A percentile compares a stretch with the other conserved stretches of the same genome.
Evolutionary conservation across 2,329 filamentous ascomycete genomes (phyloP).

Genomic region (Arthrobotrys musiformis): DNA sequence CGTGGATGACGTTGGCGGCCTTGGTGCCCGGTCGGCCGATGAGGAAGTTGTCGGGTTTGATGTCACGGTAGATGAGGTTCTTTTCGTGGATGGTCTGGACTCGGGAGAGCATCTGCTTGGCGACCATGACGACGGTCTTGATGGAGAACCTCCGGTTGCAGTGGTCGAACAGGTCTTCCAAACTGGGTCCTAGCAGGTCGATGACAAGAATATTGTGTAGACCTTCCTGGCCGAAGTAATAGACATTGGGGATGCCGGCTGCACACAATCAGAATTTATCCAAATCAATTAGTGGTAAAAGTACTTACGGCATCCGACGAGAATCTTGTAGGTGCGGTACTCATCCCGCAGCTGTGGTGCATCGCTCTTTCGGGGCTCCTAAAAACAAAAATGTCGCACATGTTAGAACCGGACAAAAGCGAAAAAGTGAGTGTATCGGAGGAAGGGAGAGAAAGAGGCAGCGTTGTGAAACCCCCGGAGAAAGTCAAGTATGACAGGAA

Average conservation of each 20-base stretch:
- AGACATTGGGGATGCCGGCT: slow-evolving; percentile 99
- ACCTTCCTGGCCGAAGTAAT: slow-evolving; percentile 98
- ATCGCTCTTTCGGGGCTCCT: slow-evolving; percentile 99
- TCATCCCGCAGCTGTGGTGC: slow-evolving; percentile 97
- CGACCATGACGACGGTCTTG: slow-evolving; percentile 99
- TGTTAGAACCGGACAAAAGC: slow-evolving; percentile 19
- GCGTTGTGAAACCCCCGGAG: slow-evolving; percentile 43
- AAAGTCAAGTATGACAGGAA: slow-evolving; percentile 22
- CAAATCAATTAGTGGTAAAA: slow-evolving; percentile 38
- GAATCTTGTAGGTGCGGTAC: slow-evolving; percentile 98
- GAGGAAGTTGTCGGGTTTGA: slow-evolving; percentile 99
- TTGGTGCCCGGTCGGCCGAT: slow-evolving; percentile 93
- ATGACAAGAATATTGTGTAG: slow-evolving; percentile 99
- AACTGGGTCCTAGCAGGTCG: slow-evolving; percentile 90
- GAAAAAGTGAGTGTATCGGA: not conserved
- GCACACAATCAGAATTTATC: slow-evolving; percentile 54
- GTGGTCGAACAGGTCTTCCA: slow-evolving; percentile 97
- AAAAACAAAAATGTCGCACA: slow-evolving; percentile 51
- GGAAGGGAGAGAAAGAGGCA: not conserved
- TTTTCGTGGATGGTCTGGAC: slow-evolving; percentile 97
- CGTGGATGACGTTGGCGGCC: slow-evolving; percentile 96
- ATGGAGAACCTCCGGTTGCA: slow-evolving; percentile 94
- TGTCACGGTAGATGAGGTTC: slow-evolving; percentile 98
- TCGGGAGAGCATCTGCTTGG: slow-evolving; percentile 86
- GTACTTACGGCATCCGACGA: slow-evolving; percentile 96